Base-by-base conservation (phyloP, 805 yeast species). In the Kluyveromyces wickerhamii region DNA sequence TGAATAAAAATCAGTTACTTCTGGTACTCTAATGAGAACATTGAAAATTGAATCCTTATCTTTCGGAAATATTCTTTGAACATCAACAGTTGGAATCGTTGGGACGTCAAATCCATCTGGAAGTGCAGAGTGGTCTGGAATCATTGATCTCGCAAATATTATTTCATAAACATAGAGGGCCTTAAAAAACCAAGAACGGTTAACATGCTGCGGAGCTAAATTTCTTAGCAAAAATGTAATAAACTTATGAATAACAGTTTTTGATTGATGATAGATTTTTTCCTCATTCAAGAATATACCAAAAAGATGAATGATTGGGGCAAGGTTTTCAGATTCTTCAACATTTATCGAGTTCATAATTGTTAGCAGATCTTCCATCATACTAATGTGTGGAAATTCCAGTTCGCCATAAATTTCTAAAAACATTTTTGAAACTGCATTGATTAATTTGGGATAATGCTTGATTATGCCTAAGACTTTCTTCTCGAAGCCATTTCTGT, bases 151-250 rank as follows among this genome's bases (percentile, higher is more conserved):
- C 1, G 77, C 63, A 27, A 82, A 47, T 3, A 77, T 55, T 22
- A 69, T 71, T 36, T 77, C 83, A 29, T 75, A 63, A 4, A 77
- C 66, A 17, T 66, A 54, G 22, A 85, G 51, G 0, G 76, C 73
- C 37, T 71, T 65, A 0, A 79, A 70, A 46, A 75, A 74, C 79
- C 84, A 84, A 11, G 66, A 63, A 18, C 63, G 49, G 40, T 71
- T 66, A 2, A 57, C 58, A 38, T 52, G 49, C 24, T 63, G 65
- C 2, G 65, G 57, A 1, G 44, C 52, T 8, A 74, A 40, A 2
- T 61, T 59, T 2, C 48, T 54, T 9, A 59, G 48, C 20, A 75
- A 48, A 22, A 63, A 63, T 0, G 44, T 31, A 3, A 66, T 40
- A 36, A 71, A 67, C 6, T 52, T 49, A 6, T 60, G 63, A 10